phyloP scores from a whole-genome alignment of 148 eudicot species.

The Drosera capensis region DNA sequence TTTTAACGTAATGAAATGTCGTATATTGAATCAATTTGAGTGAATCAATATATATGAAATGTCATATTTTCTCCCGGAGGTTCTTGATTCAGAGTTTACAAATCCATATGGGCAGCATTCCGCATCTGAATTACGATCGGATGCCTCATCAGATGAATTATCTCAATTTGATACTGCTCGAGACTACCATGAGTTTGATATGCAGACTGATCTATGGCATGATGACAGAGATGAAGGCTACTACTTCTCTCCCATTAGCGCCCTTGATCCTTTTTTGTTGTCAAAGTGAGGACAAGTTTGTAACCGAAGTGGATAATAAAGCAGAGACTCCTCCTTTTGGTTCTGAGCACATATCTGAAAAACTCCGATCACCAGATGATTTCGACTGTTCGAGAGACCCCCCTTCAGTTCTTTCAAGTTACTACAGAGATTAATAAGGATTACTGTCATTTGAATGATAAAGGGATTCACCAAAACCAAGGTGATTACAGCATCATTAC shows the following conservation, averaged over 20 bases:
- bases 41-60: neutral
- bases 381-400: slow-evolving; percentile 16
- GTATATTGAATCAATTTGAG: slow-evolving; percentile 8
- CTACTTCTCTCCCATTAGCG: slow-evolving; percentile 38
- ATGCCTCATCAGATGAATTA: slow-evolving; percentile 76
- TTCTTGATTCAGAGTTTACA: slow-evolving; percentile 44
- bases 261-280: slow-evolving; percentile 32
- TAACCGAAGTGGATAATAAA: slow-evolving; percentile 31
- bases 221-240: slow-evolving; percentile 75
- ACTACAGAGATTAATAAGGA: slow-evolving; percentile 5
- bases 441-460: slow-evolving; percentile 19
- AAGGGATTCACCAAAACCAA: neutral
- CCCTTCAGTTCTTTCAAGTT: slow-evolving; percentile 21
- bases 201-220: slow-evolving; percentile 81
- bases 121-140: slow-evolving; percentile 37
- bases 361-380: slow-evolving; percentile 9
- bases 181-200: slow-evolving; percentile 83
- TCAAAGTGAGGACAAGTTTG: slow-evolving; percentile 62
- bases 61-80: neutral
- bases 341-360: slow-evolving; percentile 20
- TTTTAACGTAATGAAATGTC: no score
- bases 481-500: no score
- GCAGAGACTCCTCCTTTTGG: slow-evolving; percentile 18
- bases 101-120: slow-evolving; percentile 71
- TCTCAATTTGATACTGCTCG: slow-evolving; percentile 96